Base-by-base conservation (phyloP, 495 filamentous ascomycete genomes). In the Penicillium longicatenatum region DNA sequence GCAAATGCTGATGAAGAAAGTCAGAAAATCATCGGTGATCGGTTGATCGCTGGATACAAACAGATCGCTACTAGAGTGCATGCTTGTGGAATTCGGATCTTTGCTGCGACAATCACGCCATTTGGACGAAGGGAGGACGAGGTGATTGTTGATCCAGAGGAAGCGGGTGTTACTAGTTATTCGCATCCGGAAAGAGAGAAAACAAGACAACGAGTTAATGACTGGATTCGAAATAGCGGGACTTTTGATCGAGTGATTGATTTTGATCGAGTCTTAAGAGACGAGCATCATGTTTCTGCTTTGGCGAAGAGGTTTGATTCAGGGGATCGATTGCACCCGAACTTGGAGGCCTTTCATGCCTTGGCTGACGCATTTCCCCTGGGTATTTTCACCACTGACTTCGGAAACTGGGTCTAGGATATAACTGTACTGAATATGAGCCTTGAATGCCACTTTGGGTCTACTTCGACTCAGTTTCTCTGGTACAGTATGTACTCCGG, bases 301-400 rank as follows among this genome's bases (percentile, higher is more conserved):
- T 58, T 90, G 59, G 72, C 70, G 39, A 62, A 46, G 17, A 59
- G 78, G 64, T 89, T 77, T 65, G 82, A 91, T 58, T 82, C 85
- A 4, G 89, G 89, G 0, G 89, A 90, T 71, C 83, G 84, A 64
- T 67, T 92, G 63, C 88, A 92, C 76, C 86, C 86, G 0, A 90
- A 86, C 71, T 79, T 76, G n/a, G 75, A 67, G 8, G 87, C 83
- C 0, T 91, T 83, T 68, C 75, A 86, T 63, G 79, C 76, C 0
- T 77, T 91, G 63, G 88, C 86, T 5, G 75, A 83, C 63, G 66
- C 70, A 33, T 86, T 89, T 59, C 83, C 83, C 4, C 58, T 90
- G 57, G 75, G 76, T 9, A 62, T 89, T 11, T 85, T 89, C 17
- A 48, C 41, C 10, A 35, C 31, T 9, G 31, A 35, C 12, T 14